Evolutionary conservation across 116 monocot genomes (phyloP).

Genomic region (Dioscorea cayenensis): DNA sequence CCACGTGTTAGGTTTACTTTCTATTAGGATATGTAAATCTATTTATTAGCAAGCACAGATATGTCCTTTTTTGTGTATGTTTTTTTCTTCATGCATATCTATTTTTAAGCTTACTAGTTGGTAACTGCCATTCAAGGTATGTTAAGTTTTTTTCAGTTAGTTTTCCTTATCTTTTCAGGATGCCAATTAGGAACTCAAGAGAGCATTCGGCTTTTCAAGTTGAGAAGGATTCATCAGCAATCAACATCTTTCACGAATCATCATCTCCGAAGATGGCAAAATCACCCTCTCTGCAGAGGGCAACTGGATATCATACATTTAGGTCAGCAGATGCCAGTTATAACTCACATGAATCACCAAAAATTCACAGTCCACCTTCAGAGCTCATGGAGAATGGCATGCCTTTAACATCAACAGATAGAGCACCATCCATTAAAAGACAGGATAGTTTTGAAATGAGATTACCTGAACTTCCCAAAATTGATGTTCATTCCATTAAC

Average conservation of each 20-base stretch:
- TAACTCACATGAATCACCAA: conserved; percentile 68
- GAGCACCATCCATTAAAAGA: conserved; percentile 72
- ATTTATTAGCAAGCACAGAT: too few species aligned
- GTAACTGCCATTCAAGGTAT: background rate
- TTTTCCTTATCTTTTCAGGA: conserved; percentile 36
- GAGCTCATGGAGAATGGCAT: conserved; percentile 72
- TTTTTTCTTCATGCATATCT: conserved; percentile 4
- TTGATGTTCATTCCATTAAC: conserved; percentile 64
- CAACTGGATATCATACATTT: conserved; percentile 45
- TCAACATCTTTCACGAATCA: conserved; percentile 50
- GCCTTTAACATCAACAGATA: conserved; percentile 36
- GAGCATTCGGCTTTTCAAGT: conserved; percentile 49
- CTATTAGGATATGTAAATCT: background rate
- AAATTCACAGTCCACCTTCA: conserved; percentile 52
- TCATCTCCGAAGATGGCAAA: conserved; percentile 83
- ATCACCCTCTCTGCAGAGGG: conserved; percentile 80
- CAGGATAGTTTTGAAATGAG: conserved; percentile 93
- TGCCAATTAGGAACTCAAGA: conserved; percentile 61
- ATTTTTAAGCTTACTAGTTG: background rate
- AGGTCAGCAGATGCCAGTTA: conserved; percentile 46
- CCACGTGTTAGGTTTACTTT: background rate
- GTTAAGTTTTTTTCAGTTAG: background rate
- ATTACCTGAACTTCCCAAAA: conserved; percentile 81
- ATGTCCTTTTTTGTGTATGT: too few species aligned
- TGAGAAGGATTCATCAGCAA: conserved; percentile 65